These are phyloP conservation scores for Phytophthora sansomeana DNA, from an alignment of 352 stramenopile genomes.

Conservation along the genomic window DNA sequence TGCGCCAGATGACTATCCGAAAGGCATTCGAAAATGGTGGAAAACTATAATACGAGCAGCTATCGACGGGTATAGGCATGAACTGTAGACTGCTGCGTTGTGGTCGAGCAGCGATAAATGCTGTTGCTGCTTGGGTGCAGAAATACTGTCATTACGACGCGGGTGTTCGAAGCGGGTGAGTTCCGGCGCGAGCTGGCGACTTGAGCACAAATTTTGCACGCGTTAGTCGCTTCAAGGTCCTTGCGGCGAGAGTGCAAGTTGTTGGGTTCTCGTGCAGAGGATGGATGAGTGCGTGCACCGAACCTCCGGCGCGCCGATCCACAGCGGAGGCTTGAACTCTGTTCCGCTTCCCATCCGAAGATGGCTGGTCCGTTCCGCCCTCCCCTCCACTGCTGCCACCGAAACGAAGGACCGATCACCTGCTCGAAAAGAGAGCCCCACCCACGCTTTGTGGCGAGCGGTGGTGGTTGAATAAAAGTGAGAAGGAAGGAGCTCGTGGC, in stretches of 20 bases:
- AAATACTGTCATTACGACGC: slow-evolving; percentile 2
- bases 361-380: slow-evolving; percentile 33
- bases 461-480: not conserved
- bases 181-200: slow-evolving; percentile 25
- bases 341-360: slow-evolving; percentile 33
- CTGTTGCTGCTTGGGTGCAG: not conserved
- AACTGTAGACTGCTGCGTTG: not conserved
- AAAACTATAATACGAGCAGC: not conserved
- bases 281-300: slow-evolving; percentile 10
- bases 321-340: slow-evolving; percentile 3
- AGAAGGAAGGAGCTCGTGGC: slow-evolving; percentile 4
- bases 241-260: slow-evolving; percentile 15
- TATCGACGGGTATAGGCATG: not conserved
- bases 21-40: not conserved
- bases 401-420: slow-evolving; percentile 13
- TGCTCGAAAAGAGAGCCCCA: not conserved
- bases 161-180: not conserved
- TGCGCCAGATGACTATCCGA: not conserved
- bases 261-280: slow-evolving; percentile 1
- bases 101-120: not conserved
- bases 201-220: slow-evolving; percentile 16
- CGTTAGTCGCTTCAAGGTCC: slow-evolving; percentile 9
- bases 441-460: not conserved
- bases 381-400: slow-evolving; percentile 26
- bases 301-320: slow-evolving; percentile 26